Conservation (phyloP, 768 basidiomycete species). For the Tulasnella sp. region DNA sequence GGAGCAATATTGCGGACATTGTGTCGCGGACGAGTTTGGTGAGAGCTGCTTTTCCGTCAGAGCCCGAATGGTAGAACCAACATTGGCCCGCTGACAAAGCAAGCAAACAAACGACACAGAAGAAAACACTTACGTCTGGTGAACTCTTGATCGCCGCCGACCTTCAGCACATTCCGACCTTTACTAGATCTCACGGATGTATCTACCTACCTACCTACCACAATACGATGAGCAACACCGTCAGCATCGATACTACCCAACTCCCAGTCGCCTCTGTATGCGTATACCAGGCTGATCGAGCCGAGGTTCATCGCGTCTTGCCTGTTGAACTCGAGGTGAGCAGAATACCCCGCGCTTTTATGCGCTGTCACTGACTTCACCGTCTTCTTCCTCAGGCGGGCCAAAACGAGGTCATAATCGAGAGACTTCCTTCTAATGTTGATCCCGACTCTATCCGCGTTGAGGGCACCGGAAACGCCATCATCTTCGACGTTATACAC, state of each 20-base stretch:
- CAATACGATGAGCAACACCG: slow-evolving; percentile 27
- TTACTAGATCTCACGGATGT: no score
- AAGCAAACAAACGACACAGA: not conserved
- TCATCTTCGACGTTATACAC: slow-evolving; percentile 35
- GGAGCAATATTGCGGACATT: no score
- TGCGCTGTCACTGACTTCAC: not conserved
- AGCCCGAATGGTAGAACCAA: not conserved
- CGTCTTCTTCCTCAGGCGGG: not conserved
- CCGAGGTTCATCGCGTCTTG: slow-evolving; percentile 30
- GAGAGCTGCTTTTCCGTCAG: not conserved
- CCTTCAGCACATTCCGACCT: no score
- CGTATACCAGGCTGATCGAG: slow-evolving; percentile 34
- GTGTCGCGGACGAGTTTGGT: no score
- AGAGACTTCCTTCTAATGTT: slow-evolving; percentile 27
- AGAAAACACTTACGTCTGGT: not conserved
- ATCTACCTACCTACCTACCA: no score
- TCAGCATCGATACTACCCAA: slow-evolving; percentile 36
- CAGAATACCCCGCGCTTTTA: not conserved
- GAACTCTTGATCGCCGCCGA: not conserved
- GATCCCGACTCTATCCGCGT: slow-evolving; percentile 32
- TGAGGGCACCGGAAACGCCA: slow-evolving; percentile 32
- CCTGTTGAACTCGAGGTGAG: slow-evolving; percentile 33
- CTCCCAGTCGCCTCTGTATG: slow-evolving; percentile 32
- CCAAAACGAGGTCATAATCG: slow-evolving; percentile 31
- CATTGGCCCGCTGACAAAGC: not conserved